Base-by-base conservation (phyloP, 2,329 filamentous ascomycete genomes). In the Alternaria rosae region DNA sequence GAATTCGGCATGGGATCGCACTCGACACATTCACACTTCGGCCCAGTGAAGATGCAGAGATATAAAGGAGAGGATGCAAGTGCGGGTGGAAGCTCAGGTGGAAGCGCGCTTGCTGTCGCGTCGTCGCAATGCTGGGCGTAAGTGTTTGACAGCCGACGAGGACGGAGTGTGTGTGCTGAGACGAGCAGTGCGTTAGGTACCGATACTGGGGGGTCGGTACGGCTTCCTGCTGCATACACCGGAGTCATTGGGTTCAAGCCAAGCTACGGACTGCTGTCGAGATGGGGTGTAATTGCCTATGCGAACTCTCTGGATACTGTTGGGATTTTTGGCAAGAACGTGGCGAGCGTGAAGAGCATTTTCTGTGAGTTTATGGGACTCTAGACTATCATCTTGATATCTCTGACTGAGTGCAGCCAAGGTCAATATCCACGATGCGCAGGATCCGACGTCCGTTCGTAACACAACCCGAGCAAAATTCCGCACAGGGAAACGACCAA, bases 1-100 rank as follows among this genome's bases (percentile, higher is more conserved):
- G 95, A 97, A 76, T 97, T 97, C 76, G 93, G 94, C 26, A 97
- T 97, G 94, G 93, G 93, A 3, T 96, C 93, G 9, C 90, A 97
- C 75, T 91, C 89, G 2, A 85, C 84, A 20, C 82, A 90, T 71
- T 93, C 92, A 1, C 80, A 84, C 57, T 88, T 89, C 70, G 92
- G 91, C 2, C 77, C 87, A 1, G 91, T 94, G 5, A 69, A 59
- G 52, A 64, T 75, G 59, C 59, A 64, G 25, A 65, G 82, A 77
- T 54, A 89, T 86, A 64, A 82, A 80, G 8, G 78, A 82, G 54
- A 81, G 74, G 51, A 73, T 56, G 61, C 71, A 44, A 76, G 75
- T 47, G 81, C 60, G 23, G 77, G 81, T 30, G 74, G 76, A 13
- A 97, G 94, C 77, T 98, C 94, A 4, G 95, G 95, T 43, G 95